These are phyloP conservation scores for Lentinula novae-zelandiae DNA, from an alignment of 1,284 basidiomycete species.

Conservation along the genomic window DNA sequence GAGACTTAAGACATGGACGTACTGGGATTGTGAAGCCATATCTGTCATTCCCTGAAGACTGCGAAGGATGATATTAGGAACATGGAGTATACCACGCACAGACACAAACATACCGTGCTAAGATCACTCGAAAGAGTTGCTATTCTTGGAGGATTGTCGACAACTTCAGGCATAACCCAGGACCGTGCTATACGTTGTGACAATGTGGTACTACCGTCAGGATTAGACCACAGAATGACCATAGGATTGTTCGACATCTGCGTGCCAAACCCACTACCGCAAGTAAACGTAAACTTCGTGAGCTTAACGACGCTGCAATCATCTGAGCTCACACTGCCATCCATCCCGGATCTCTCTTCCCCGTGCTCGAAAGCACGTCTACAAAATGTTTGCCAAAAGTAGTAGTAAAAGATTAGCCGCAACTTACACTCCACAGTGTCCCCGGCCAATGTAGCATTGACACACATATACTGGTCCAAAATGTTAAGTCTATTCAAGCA, in stretches of 20 bases:
- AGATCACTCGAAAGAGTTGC: constrained; percentile 36
- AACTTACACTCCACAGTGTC: constrained; percentile 41
- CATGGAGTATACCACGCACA: background rate
- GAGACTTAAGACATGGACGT: constrained; percentile 15
- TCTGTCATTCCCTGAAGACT: constrained; percentile 32
- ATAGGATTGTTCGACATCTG: constrained; percentile 52
- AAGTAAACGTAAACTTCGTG: constrained; percentile 11
- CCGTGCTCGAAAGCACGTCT: constrained; percentile 40
- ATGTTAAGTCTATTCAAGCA: background rate
- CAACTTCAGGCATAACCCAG: constrained; percentile 47
- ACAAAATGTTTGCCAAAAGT: background rate
- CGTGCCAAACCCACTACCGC: constrained; percentile 47
- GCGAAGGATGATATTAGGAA: background rate
- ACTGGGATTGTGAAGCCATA: constrained; percentile 51
- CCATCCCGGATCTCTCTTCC: constrained; percentile 41
- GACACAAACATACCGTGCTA: constrained; percentile 33
- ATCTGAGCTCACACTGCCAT: constrained; percentile 47
- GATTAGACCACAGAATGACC: constrained; percentile 66
- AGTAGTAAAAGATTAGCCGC: background rate
- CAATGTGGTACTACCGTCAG: constrained; percentile 49
- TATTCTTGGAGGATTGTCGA: constrained; percentile 41
- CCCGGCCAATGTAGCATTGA: constrained; percentile 40
- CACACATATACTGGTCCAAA: constrained; percentile 33
- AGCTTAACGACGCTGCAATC: background rate
- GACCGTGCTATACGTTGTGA: constrained; percentile 51